A percentile compares a stretch with the other conserved stretches of the same genome.
These are phyloP conservation scores for Linnemannia exigua DNA, from an alignment of 192 early-diverging fungal species.

Conservation along the genomic window DNA sequence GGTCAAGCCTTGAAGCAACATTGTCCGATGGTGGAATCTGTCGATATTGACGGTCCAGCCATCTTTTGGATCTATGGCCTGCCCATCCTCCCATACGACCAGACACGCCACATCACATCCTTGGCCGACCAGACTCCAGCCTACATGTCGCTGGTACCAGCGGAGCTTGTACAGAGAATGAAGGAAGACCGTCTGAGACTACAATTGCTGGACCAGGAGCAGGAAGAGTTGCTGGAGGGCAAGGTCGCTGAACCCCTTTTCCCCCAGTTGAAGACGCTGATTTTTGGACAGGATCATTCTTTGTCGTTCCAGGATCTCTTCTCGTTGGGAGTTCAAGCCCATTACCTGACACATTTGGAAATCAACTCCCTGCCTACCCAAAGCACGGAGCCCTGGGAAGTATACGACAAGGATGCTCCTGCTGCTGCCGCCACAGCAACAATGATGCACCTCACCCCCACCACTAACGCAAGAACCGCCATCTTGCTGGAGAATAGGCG, in stretches of 20 bases:
- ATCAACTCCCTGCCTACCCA: neutral
- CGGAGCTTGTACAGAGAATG: neutral
- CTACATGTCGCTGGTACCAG: neutral
- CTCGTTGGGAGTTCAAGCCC: neutral
- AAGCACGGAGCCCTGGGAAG: neutral
- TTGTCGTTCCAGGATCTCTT: neutral
- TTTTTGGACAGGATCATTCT: neutral
- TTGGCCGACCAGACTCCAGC: neutral
- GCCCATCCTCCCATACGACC: neutral
- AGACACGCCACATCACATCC: neutral
- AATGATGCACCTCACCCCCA: neutral
- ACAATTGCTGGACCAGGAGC: neutral
- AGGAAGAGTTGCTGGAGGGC: neutral
- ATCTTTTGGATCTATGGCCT: neutral
- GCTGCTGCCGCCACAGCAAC: neutral
- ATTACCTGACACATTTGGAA: neutral
- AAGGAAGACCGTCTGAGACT: neutral
- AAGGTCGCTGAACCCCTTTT: neutral
- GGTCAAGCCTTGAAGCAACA: neutral
- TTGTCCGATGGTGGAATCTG: neutral
- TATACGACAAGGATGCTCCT: neutral
- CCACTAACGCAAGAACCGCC: neutral
- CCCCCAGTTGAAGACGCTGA: neutral
- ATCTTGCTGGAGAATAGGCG: neutral
- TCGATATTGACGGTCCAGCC: neutral